A percentile compares a stretch with the other conserved stretches of the same genome.
Conservation (phyloP, 1,284 basidiomycete genomes). For the Leucoagaricus sp. region DNA sequence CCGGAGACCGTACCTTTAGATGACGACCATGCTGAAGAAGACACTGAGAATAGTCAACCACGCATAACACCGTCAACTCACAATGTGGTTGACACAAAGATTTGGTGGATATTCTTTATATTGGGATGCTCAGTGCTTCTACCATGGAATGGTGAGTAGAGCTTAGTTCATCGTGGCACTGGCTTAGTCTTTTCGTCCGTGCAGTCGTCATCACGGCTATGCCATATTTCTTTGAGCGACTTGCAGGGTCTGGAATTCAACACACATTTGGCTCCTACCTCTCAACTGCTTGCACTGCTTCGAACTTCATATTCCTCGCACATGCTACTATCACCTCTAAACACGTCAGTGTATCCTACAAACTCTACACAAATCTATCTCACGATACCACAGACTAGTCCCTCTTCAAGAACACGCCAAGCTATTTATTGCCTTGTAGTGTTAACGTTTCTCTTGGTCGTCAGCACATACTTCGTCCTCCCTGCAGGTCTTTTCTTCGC, state of each 20-base stretch:
- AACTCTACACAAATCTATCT: not conserved
- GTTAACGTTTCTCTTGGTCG: slow-evolving; percentile 55
- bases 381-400: slow-evolving; percentile 38
- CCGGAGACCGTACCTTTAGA: slow-evolving; percentile 32
- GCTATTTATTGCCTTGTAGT: slow-evolving; percentile 47
- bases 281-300: slow-evolving; percentile 60
- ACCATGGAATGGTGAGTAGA: slow-evolving; percentile 74
- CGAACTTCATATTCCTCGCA: slow-evolving; percentile 68
- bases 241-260: slow-evolving; percentile 55
- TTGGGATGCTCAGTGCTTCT: slow-evolving; percentile 72
- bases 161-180: not conserved
- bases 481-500: slow-evolving; percentile 58
- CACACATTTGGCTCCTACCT: slow-evolving; percentile 72
- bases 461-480: slow-evolving; percentile 60
- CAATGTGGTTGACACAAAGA: slow-evolving; percentile 40
- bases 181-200: not conserved
- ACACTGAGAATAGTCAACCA: slow-evolving; percentile 32
- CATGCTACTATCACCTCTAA: slow-evolving; percentile 71
- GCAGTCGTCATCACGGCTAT: slow-evolving; percentile 76
- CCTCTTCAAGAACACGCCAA: slow-evolving; percentile 50
- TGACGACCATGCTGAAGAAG: slow-evolving; percentile 29
- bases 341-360: slow-evolving; percentile 44
- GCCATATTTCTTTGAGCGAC: slow-evolving; percentile 70
- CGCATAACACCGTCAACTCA: slow-evolving; percentile 26
- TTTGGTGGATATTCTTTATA: slow-evolving; percentile 67